Conservation (phyloP, 768 basidiomycete genomes). For the Phaffia australis region DNA sequence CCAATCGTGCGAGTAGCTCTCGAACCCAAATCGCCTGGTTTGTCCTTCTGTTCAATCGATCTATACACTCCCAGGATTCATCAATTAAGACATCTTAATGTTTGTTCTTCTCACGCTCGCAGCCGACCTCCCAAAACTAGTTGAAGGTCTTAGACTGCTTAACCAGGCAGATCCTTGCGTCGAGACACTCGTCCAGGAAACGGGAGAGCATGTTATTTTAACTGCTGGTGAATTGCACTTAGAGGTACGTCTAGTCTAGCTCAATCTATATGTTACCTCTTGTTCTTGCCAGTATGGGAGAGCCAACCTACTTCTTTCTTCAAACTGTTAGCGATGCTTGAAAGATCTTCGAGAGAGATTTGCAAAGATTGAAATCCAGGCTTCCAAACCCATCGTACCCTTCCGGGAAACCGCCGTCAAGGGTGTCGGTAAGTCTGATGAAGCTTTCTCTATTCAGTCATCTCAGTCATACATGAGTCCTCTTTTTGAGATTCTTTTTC, state of each 20-base stretch:
- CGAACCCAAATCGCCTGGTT: constrained; percentile 59
- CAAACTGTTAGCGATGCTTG: constrained; percentile 61
- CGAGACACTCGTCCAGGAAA: constrained; percentile 91
- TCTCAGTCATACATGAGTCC: background rate
- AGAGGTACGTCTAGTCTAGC: constrained; percentile 50
- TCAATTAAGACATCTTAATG: background rate
- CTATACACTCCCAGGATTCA: constrained; percentile 30
- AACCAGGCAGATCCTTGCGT: constrained; percentile 95
- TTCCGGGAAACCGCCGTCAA: constrained; percentile 90
- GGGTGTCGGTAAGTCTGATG: constrained; percentile 49
- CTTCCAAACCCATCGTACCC: constrained; percentile 90
- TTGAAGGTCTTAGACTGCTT: constrained; percentile 74
- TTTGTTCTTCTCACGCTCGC: background rate
- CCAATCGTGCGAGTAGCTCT: constrained; percentile 93
- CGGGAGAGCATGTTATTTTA: constrained; percentile 92
- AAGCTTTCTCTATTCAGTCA: too few relatives aligned
- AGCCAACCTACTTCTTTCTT: background rate
- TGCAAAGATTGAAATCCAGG: constrained; percentile 82
- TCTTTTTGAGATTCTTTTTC: constrained; percentile 13
- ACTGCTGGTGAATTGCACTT: constrained; percentile 92
- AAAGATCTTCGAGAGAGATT: constrained; percentile 95
- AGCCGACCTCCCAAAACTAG: constrained; percentile 77
- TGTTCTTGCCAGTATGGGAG: background rate
- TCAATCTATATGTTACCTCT: background rate
- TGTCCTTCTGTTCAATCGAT: constrained; percentile 17